Evolutionary conservation across 345 rosid genomes (phyloP), one percentile per base, ranked within the genome.

Genomic region (Salix dunnii): DNA sequence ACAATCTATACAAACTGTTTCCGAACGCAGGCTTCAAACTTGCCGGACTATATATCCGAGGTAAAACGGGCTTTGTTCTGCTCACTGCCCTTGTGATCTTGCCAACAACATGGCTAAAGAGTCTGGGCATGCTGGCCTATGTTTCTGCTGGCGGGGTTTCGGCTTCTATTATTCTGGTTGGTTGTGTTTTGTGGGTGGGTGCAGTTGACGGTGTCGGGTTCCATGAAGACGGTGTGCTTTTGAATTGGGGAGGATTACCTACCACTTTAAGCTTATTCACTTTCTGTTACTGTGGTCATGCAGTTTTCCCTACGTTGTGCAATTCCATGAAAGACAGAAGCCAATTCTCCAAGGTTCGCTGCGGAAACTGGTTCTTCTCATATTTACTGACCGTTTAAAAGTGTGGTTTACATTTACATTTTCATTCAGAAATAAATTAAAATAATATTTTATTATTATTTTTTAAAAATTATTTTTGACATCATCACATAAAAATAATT

Each of bases 101-200:
- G 76, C 96, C 96, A 16, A 88, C 93, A 25, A 88, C 96, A 48
- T 91, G 96, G 96, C 61, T 91, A 51, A 87, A 81, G 85, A 88
- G 88, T 79, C 71, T 91, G 72, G 90, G 88, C 0, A 60, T 86
- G 35, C 69, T 91, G 76, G 91, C 96, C 38, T 91, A 91, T 78
- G 68, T 91, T 58, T 91, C 93, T 3, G 87, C 80, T 8, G 89
- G 93, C 31, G 91, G 93, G 18, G 91, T 89, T 55, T 43, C 86
- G 74, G 96, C 96, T 71, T 88, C 90, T 20, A 61, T 86, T 7
- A 23, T 88, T 62, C 68, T 91, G 76, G 82, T 81, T 30, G 65
- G 36, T 31, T 89, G 96, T 71, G 89, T 91, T 38, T 70, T 84
- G 10, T 89, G 90, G 89, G 88, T 79, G 31, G 92, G 93, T 17